A percentile compares a stretch with the other conserved stretches of the same genome.
phyloP scores from a whole-genome alignment of 1,139 yeast species.

The Saccharomyces hybrid region DNA sequence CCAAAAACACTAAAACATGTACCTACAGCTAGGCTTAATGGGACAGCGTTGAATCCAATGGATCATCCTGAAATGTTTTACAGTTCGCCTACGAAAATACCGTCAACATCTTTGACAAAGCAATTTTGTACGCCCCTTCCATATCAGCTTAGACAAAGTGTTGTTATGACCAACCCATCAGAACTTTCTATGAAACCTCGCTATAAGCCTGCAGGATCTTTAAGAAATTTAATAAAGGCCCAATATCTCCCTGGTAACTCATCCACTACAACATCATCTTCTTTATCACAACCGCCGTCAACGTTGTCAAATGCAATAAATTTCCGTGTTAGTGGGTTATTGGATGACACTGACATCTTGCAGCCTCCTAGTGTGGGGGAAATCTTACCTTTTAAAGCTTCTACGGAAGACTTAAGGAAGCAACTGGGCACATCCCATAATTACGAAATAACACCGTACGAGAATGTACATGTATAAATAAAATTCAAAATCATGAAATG shows the following conservation, averaged over 20 bases:
- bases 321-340: constrained; percentile 23
- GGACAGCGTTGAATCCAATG: constrained; percentile 22
- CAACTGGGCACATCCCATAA: constrained; percentile 34
- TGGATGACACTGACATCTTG: constrained; percentile 18
- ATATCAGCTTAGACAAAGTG: constrained; percentile 51
- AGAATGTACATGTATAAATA: constrained; percentile 3
- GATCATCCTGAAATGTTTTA: constrained; percentile 27
- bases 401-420: constrained; percentile 33
- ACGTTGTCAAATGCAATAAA: constrained; percentile 1
- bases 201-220: constrained; percentile 62
- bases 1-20: constrained; percentile 8
- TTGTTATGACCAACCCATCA: constrained; percentile 67
- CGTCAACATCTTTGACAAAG: constrained; percentile 12
- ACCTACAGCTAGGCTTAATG: constrained; percentile 14
- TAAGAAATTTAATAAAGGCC: constrained; percentile 22
- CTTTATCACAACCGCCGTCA: neutral
- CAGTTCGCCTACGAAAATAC: constrained; percentile 4
- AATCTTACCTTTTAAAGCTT: constrained; percentile 29
- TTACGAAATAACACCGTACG: constrained; percentile 12
- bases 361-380: constrained; percentile 24
- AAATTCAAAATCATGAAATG: neutral
- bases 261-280: neutral
- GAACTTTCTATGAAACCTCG: constrained; percentile 49
- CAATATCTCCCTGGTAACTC: neutral
- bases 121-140: constrained; percentile 28